A percentile compares a stretch with the other conserved stretches of the same genome.
These are phyloP conservation scores for Aspergillus hiratsukae DNA, from an alignment of 2,329 filamentous ascomycete species.

Conservation along the genomic window DNA sequence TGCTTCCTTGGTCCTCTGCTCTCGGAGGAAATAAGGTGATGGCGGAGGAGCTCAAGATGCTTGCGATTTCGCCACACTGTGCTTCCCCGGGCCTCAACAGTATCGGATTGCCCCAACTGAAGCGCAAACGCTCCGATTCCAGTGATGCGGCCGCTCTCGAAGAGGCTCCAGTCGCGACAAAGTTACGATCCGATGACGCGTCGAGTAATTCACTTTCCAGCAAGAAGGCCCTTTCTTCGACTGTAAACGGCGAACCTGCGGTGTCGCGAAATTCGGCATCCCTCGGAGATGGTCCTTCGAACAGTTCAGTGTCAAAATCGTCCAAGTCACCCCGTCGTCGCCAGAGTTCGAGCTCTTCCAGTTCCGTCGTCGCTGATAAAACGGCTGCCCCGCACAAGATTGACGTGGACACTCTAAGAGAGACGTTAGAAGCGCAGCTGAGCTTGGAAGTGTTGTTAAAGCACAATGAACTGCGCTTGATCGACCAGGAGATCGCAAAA, in stretches of 20 bases:
- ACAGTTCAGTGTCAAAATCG: background rate
- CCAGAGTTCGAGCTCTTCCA: conserved; percentile 4
- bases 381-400: conserved; percentile 21
- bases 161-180: conserved; percentile 28
- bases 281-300: conserved; percentile 9
- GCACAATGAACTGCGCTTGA: conserved; percentile 87
- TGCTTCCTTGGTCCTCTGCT: conserved; percentile 44
- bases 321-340: conserved; percentile 1
- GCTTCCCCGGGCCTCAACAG: conserved; percentile 25
- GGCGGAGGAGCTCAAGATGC: conserved; percentile 41
- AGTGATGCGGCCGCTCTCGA: conserved; percentile 32
- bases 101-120: conserved; percentile 45
- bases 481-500: conserved; percentile 94
- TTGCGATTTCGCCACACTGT: conserved; percentile 35
- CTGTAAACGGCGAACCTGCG: conserved; percentile 9
- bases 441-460: conserved; percentile 89
- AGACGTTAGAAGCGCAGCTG: conserved; percentile 79
- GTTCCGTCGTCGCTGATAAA: conserved; percentile 12
- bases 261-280: conserved; percentile 9
- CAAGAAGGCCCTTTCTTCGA: conserved; percentile 7
- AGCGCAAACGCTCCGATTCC: conserved; percentile 55
- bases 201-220: conserved; percentile 8
- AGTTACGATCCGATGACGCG: conserved; percentile 28
- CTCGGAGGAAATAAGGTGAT: conserved; percentile 45
- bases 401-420: conserved; percentile 52